Evolutionary conservation across 257 asterid species (phyloP).

Genomic region (Solanum etuberosum): DNA sequence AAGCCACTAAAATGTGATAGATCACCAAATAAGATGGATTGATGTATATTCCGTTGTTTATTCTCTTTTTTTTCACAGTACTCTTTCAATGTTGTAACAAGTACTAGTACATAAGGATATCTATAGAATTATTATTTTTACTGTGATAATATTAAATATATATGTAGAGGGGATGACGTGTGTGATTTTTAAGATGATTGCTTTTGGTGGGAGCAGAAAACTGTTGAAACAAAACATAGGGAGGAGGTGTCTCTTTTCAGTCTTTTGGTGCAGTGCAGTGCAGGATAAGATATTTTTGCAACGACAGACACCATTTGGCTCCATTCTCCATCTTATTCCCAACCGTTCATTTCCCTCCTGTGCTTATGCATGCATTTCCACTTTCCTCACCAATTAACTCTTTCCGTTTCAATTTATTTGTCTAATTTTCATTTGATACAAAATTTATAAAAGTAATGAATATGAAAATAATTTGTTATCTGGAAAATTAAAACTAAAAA

Average conservation of each 20-base stretch:
- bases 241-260: not conserved
- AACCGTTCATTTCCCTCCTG: not conserved
- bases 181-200: not conserved
- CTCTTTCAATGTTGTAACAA: too few relatives aligned
- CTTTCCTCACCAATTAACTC: not conserved
- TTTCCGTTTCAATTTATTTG: not conserved
- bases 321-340: not conserved
- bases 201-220: not conserved
- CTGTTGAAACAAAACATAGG: not conserved
- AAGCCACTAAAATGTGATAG: not conserved
- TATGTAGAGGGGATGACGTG: not conserved
- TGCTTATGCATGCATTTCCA: not conserved
- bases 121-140: too few relatives aligned
- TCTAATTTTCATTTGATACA: not conserved
- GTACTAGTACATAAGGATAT: too few relatives aligned
- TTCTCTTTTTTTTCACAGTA: not conserved
- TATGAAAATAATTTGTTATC: too few relatives aligned
- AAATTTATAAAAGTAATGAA: not conserved
- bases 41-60: not conserved
- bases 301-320: not conserved
- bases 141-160: not conserved
- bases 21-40: not conserved
- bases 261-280: not conserved
- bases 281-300: not conserved
- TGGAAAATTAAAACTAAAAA: not conserved